Conservation (phyloP, 192 early-diverging fungal species). For the Rhizophagus prolifer region DNA sequence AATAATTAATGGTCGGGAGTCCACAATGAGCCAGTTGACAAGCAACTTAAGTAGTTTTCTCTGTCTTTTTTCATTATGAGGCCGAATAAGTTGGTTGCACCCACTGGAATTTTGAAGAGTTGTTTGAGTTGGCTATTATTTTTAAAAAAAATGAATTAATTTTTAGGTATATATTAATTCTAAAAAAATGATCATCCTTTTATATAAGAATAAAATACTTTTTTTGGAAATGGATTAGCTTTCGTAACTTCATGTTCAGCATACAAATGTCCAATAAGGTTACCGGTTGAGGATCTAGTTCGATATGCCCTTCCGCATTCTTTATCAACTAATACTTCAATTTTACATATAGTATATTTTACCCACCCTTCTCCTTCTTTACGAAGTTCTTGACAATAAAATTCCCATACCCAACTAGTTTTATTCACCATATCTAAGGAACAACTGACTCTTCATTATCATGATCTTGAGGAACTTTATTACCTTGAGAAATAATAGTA, state of each 20-base stretch:
- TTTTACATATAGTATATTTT: neutral
- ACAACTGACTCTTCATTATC: neutral
- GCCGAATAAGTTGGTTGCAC: neutral
- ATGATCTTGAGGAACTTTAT: neutral
- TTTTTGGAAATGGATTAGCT: neutral
- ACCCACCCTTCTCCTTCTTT: neutral
- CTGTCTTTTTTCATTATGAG: conserved; percentile 4
- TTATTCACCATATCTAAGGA: neutral
- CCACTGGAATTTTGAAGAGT: too few relatives aligned
- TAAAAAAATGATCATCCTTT: too few relatives aligned
- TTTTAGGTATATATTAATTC: neutral
- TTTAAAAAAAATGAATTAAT: too few relatives aligned
- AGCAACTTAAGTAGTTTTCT: neutral
- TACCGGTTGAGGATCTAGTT: neutral
- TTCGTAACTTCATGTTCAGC: neutral
- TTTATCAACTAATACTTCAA: neutral
- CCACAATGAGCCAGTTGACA: neutral
- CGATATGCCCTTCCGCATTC: neutral
- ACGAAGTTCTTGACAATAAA: neutral
- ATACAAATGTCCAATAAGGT: neutral
- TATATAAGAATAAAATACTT: neutral
- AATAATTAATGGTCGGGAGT: neutral
- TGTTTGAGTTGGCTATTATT: too few relatives aligned
- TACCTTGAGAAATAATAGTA: too few relatives aligned
- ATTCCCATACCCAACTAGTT: neutral